Percentiles rank a stretch among this genome's conserved stretches.
These are phyloP conservation scores for Lentinula guzmanii DNA, from an alignment of 768 basidiomycete species.

Conservation along the genomic window DNA sequence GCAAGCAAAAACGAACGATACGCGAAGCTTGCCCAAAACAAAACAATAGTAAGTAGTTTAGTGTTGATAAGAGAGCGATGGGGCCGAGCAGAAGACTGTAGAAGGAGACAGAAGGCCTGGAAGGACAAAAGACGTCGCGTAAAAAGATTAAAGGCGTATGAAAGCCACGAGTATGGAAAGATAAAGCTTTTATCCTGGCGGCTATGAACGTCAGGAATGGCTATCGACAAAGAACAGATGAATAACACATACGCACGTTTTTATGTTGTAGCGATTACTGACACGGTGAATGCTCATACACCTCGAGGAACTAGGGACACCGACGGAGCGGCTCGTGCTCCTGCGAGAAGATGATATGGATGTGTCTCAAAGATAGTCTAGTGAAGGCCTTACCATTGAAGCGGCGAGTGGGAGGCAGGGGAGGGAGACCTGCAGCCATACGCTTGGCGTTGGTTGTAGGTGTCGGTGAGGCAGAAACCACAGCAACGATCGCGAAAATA, in stretches of 20 bases:
- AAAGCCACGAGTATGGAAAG: background rate
- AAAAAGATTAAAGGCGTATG: background rate
- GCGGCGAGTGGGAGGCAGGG: slow-evolving; percentile 1
- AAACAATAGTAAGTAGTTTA: background rate
- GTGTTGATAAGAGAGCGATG: background rate
- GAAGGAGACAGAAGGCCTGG: background rate
- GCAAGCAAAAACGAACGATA: too few relatives aligned
- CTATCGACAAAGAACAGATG: background rate
- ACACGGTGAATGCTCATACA: background rate
- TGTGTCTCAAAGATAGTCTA: background rate
- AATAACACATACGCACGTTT: background rate
- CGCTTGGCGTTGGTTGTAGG: slow-evolving; percentile 5
- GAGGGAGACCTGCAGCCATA: slow-evolving; percentile 6
- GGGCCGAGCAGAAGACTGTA: background rate
- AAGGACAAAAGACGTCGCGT: background rate
- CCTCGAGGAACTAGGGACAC: background rate
- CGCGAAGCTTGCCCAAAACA: too few relatives aligned
- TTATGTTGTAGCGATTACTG: background rate
- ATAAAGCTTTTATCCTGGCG: background rate
- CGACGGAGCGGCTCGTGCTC: background rate
- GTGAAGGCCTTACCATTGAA: background rate
- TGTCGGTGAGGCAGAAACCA: background rate
- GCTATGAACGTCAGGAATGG: background rate
- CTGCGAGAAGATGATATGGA: background rate
- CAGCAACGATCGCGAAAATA: background rate